Base-by-base conservation (phyloP, 192 early-diverging fungal species). In the Entomortierella beljakovae region DNA sequence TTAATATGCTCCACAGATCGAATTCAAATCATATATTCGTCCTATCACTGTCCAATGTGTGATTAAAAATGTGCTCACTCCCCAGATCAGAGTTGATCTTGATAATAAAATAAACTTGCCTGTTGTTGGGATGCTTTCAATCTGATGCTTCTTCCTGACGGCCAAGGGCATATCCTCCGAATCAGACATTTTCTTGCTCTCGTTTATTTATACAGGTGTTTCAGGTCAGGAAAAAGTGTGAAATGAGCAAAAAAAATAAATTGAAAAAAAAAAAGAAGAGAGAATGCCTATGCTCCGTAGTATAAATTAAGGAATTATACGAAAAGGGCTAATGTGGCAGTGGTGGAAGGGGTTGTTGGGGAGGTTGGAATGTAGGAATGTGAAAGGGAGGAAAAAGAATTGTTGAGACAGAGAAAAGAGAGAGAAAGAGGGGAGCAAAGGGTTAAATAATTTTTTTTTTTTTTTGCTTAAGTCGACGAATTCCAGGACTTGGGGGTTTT, bases 91-190 rank as follows among this genome's bases (percentile, higher is more conserved):
- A 3, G 5, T 20, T 46, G 4, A 46, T 46, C 5, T 46, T 46
- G 0, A 25, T 22, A 22, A 1, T 26, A 40, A 23, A 38, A 23
- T 25, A 40, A 28, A 53, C 61, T 50, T 69, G 70, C 72, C 66
- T 10, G 48, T 64, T 10, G 50, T 67, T 57, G 53, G 62, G 25
- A 32, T 46, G 56, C 26, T 61, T 54, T 48, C 28, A 48, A 22
- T 50, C 38, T 2, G 13, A 16, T 51, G 69, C 23, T 43, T 42
- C 53, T 57, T 65, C 46, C 57, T 59, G n/a, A 11, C 43, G 5
- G 71, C 58, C 9, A 85, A 64, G 31, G 84, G 84, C 50, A 81
- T 68, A 43, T 83, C 84, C 53, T 85, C 84, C 38, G 84, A 85
- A 65, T 80, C 76, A 13, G 82, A 83, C 80, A 75, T 81, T 42